A percentile compares a stretch with the other conserved stretches of the same genome.
These are phyloP conservation scores for Pterulicium gracile DNA, from an alignment of 1,284 basidiomycete genomes.

Conservation along the genomic window DNA sequence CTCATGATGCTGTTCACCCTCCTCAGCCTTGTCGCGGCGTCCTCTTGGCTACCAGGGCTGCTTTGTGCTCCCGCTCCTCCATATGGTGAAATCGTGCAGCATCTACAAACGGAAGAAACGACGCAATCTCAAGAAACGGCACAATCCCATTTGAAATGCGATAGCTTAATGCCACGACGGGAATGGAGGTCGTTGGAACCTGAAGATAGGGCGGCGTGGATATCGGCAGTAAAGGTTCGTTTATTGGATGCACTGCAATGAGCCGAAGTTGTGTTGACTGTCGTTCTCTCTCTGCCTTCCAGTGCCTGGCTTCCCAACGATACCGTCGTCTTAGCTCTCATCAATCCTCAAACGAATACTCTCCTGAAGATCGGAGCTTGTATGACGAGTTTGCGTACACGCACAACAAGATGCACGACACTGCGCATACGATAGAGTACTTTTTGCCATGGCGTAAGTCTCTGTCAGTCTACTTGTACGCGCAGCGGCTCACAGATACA, in stretches of 20 bases:
- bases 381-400: not conserved
- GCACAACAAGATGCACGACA: not conserved
- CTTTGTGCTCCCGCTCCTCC: no score
- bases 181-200: not conserved
- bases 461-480: no score
- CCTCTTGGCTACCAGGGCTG: no score
- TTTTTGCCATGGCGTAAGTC: not conserved
- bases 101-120: no score
- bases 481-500: not conserved
- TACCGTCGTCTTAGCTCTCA: not conserved
- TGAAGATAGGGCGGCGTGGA: not conserved
- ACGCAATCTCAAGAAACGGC: not conserved
- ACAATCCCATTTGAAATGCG: no score
- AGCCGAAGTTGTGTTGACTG: no score
- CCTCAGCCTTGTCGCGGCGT: no score
- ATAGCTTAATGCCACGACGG: not conserved
- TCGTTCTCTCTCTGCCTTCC: not conserved
- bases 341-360: not conserved
- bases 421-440: not conserved
- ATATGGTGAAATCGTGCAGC: no score
- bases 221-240: not conserved
- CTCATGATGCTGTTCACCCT: no score
- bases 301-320: not conserved
- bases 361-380: not conserved
- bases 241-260: no score